Base-by-base conservation (phyloP, 495 filamentous ascomycete species). In the Hypomontagnella submonticulosa region DNA sequence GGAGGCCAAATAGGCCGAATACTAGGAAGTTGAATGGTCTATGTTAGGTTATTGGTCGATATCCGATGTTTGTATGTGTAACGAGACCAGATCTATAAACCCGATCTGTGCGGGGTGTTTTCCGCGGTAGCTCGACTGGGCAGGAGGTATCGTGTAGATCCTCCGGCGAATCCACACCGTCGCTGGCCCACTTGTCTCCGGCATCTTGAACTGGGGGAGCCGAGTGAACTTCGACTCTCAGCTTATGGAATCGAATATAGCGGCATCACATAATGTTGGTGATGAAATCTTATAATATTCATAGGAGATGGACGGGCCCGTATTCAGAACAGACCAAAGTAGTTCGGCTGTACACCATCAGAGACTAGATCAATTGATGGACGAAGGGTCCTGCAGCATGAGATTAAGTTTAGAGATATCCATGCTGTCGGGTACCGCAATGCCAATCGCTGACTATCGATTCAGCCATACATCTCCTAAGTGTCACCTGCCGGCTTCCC, bases 321-420 rank as follows among this genome's bases (percentile, higher is more conserved):
- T 27, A 27, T 27, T 27, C 6, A 27, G 3, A 27, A 6, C 23
- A 27, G 23, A 27, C 23, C 23, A 27, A 2, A 27, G 6, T 27
- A 6, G 6, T 6, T 27, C 23, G 23, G 23, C 23, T 27, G 6
- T 27, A 27, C 23, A 27, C 23, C 6, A 27, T 2, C 23, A 27
- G n/a, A n/a, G n/a, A 3, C 23, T 27, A 27, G 6, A 6, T n/a
- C 32, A 3, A 43, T n/a, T n/a, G 33, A 41, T 38, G 36, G 20
- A 20, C 0, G 38, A 56, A 57, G 60, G 50, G 50, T 38, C 55
- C 44, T 61, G 23, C 40, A 40, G 50, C 19, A 57, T 36, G 19
- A 69, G 66, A 64, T 69, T 57, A 61, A 37, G 56, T 69, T 69
- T 64, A 33, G 50, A 52, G 43, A 56, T 44, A 63, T 41, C 66